Evolutionary conservation across 441 rosid species (phyloP), one percentile per base, ranked within the genome.

Genomic region (Eruca vesicaria): DNA sequence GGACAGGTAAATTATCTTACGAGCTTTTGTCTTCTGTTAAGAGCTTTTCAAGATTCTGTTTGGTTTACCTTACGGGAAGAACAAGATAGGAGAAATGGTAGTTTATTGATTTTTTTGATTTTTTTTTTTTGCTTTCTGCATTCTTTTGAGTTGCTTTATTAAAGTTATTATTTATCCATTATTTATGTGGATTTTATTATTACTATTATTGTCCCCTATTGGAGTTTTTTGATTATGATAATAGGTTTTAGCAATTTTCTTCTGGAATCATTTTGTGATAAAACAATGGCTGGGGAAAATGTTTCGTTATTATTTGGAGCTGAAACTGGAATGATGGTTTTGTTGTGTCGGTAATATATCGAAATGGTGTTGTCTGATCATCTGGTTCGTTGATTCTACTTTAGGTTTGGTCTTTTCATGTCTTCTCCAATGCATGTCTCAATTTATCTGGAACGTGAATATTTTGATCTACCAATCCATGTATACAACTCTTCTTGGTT

Each of bases 1-100:
- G 97, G 90, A 77, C 90, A 89, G 98, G 97, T 90, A 81, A 55
- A 35, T 65, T 12, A 8, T 63, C 53, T 9, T 55, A 9, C 29
- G 36, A 52, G 21, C 55, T 50, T 50, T 5, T 50, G 21, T 50
- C 21, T 50, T 45, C 53, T 45, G 53, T 45, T 15, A 4, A 41
- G 16, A 41, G 50, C 16, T 14, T 14, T 64, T 14, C n/a, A 66
- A 36, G 32, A 26, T 58, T 56, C 72, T 71, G 80, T 85, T 86
- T 82, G 81, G 74, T 66, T 43, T 73, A 66, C 43, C 73, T 59
- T 82, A 82, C 28, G 48, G 73, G 74, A 69, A 62, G 57, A 48
- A 53, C 33, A 52, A 45, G 21, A 68, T 32, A 71, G 58, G 21
- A 16, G 23, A 36, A 63, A 72, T 29, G 60, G 28, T 72, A 29